These are phyloP conservation scores for Gnaphalium uliginosum DNA, from an alignment of 129 eudicot genomes.

Conservation along the genomic window DNA sequence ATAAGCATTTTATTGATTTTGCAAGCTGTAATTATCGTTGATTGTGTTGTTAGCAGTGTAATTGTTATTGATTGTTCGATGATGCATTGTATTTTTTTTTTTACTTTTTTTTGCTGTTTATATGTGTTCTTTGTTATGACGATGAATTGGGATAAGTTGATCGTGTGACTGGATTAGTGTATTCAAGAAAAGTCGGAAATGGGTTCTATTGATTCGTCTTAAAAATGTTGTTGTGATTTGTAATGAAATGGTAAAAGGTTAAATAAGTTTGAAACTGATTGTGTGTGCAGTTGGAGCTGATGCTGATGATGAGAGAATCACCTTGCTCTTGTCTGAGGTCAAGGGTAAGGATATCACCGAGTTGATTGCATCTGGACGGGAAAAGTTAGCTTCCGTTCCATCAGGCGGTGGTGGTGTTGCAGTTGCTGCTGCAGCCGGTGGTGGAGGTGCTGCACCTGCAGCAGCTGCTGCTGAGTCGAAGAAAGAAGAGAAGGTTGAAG, in stretches of 20 bases:
- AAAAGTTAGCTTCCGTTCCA: slow-evolving; percentile 70
- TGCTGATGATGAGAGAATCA: slow-evolving; percentile 60
- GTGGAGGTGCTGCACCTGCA: slow-evolving; percentile 48
- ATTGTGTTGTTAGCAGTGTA: neutral
- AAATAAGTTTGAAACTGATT: neutral
- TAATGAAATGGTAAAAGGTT: no score
- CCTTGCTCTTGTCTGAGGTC: slow-evolving; percentile 53
- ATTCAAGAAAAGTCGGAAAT: no score
- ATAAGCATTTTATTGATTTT: neutral
- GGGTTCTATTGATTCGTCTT: no score
- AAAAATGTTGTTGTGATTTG: no score
- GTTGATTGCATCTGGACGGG: slow-evolving; percentile 68
- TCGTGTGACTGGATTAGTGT: no score
- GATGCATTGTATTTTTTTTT: neutral
- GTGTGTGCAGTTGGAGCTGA: slow-evolving; percentile 70
- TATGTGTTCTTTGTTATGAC: no score
- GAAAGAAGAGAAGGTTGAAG: slow-evolving; percentile 67
- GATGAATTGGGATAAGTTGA: neutral
- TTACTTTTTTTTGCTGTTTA: no score
- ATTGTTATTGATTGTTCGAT: neutral
- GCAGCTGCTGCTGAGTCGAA: slow-evolving; percentile 55
- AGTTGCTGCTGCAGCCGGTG: slow-evolving; percentile 42
- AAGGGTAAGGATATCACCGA: slow-evolving; percentile 61
- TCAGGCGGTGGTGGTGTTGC: slow-evolving; percentile 60
- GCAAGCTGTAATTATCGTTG: neutral